Evolutionary conservation across 2,329 filamentous ascomycete species (phyloP).

Genomic region (Colletotrichum salicis): DNA sequence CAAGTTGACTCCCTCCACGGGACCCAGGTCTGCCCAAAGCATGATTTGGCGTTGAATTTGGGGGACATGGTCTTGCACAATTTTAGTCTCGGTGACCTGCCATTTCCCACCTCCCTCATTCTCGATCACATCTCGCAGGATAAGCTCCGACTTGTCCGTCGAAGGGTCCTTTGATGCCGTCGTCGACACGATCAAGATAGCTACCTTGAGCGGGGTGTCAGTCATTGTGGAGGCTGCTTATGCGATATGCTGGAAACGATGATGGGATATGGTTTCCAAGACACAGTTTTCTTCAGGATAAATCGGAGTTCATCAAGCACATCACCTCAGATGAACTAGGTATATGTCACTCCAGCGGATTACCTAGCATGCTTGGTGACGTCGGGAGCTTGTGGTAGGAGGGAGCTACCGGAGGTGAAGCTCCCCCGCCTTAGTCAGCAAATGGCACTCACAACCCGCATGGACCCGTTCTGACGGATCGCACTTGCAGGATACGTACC

Average conservation of each 20-base stretch:
- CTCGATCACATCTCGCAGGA: conserved; percentile 76
- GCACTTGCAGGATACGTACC: conserved; percentile 1
- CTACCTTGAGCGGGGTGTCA: conserved; percentile 68
- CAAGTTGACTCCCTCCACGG: conserved; percentile 71
- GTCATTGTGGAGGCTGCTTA: conserved; percentile 45
- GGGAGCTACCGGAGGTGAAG: conserved; percentile 13
- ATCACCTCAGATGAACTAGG: neutral
- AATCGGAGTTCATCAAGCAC: neutral
- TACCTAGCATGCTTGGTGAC: conserved; percentile 12
- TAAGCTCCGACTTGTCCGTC: conserved; percentile 77
- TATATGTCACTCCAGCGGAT: neutral
- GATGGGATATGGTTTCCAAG: too few relatives aligned
- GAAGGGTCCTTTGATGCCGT: conserved; percentile 84
- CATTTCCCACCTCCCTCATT: conserved; percentile 76
- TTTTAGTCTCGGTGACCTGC: conserved; percentile 74
- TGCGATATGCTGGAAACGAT: neutral
- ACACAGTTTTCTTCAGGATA: neutral
- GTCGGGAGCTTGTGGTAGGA: conserved; percentile 16
- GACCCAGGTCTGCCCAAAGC: conserved; percentile 75
- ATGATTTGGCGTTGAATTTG: conserved; percentile 81
- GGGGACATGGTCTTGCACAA: conserved; percentile 80
- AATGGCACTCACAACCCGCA: neutral
- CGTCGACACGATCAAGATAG: conserved; percentile 89
- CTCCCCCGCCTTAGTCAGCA: conserved; percentile 33
- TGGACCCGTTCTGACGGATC: neutral